A percentile compares a stretch with the other conserved stretches of the same genome.
phyloP scores from a whole-genome alignment of 495 filamentous ascomycete genomes.

The Penicillium paxilli region DNA sequence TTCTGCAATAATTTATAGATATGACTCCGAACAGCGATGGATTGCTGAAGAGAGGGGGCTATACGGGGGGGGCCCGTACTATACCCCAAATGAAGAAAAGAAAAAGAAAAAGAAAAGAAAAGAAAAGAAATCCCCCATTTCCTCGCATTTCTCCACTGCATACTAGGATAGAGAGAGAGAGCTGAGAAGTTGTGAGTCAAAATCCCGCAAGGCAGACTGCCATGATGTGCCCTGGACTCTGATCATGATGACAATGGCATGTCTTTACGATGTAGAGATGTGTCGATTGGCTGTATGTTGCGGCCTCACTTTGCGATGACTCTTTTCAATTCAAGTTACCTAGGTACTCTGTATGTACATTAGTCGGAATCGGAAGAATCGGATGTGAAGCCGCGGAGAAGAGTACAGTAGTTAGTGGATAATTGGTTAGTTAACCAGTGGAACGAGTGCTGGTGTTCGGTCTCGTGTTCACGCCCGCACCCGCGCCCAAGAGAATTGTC shows the following conservation, averaged over 20 bases:
- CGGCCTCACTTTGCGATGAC: neutral
- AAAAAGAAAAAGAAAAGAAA: too few relatives aligned
- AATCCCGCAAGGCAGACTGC: slow-evolving; percentile 8
- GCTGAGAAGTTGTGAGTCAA: slow-evolving; percentile 6
- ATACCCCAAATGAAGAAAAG: too few relatives aligned
- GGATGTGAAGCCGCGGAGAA: neutral
- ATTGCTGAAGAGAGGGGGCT: neutral
- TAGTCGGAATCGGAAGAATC: neutral
- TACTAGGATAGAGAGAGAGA: neutral
- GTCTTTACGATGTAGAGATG: neutral
- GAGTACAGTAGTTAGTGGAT: neutral
- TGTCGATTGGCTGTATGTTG: neutral
- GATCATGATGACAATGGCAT: neutral
- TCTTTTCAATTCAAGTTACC: neutral
- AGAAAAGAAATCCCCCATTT: too few relatives aligned
- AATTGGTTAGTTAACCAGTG: neutral
- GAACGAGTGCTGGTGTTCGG: too few relatives aligned
- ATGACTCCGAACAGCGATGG: neutral
- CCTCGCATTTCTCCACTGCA: neutral
- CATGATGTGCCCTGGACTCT: neutral
- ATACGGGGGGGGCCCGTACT: neutral
- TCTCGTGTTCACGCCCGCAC: slow-evolving; percentile 4
- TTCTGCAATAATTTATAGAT: too few relatives aligned
- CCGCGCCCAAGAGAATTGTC: slow-evolving; percentile 4
- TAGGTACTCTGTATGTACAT: neutral